These are phyloP conservation scores for Rhodotorula diobovata DNA, from an alignment of 768 basidiomycete genomes.

Conservation along the genomic window DNA sequence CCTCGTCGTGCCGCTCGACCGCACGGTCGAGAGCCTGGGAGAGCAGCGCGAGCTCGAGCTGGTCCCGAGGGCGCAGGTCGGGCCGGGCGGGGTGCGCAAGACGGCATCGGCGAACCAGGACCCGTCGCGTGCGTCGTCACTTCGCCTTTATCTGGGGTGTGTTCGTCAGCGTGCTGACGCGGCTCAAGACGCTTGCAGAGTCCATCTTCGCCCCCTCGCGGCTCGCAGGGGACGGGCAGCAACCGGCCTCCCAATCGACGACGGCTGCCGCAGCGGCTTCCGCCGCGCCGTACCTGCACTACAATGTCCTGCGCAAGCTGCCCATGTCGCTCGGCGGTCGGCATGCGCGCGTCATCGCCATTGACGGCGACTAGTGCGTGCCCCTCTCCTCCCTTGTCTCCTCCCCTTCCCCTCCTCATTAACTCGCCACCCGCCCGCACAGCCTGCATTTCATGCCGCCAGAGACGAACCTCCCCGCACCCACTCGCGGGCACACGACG, in stretches of 20 bases:
- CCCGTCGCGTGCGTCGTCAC: background rate
- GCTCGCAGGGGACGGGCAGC: background rate
- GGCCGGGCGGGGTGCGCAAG: constrained; percentile 1
- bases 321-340: constrained; percentile 80
- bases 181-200: background rate
- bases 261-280: constrained; percentile 50
- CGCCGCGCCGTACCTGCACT: constrained; percentile 58
- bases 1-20: constrained; percentile 80
- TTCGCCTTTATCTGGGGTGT: constrained; percentile 50
- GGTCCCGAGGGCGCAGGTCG: constrained; percentile 13
- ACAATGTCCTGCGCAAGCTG: constrained; percentile 84
- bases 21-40: constrained; percentile 67
- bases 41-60: constrained; percentile 10
- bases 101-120: background rate
- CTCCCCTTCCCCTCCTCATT: constrained; percentile 56
- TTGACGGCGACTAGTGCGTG: constrained; percentile 75
- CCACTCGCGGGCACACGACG: constrained; percentile 72
- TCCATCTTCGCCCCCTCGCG: constrained; percentile 79
- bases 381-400: background rate
- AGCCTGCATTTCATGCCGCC: constrained; percentile 25
- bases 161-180: background rate
- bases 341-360: constrained; percentile 83
- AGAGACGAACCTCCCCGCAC: constrained; percentile 81
- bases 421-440: background rate
- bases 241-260: background rate